Percentiles rank a stretch among this genome's conserved stretches.
Conservation (phyloP, 768 basidiomycete species). For the Trametes coccinea region DNA sequence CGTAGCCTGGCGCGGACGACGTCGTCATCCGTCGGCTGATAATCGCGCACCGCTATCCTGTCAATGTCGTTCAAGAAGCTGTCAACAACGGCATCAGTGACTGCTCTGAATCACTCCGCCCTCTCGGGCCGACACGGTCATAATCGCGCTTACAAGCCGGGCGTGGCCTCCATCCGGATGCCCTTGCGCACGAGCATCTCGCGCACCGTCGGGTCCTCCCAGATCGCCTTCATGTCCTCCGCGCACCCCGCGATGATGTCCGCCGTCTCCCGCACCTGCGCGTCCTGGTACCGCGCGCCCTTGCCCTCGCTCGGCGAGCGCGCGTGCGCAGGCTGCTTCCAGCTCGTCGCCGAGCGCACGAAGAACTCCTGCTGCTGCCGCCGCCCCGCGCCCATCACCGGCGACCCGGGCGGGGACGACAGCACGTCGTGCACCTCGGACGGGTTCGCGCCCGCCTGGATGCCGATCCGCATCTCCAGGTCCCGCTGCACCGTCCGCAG, state of each 20-base stretch:
- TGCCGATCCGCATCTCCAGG: constrained; percentile 60
- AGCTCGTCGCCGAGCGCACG: constrained; percentile 31
- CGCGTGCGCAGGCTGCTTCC: constrained; percentile 26
- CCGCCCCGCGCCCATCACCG: constrained; percentile 2
- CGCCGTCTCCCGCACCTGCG: constrained; percentile 51
- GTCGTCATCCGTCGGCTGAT: constrained; percentile 73
- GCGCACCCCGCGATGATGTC: constrained; percentile 61
- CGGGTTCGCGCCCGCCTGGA: constrained; percentile 49
- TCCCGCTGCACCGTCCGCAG: constrained; percentile 58
- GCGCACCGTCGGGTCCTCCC: constrained; percentile 64
- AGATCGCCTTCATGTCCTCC: constrained; percentile 67
- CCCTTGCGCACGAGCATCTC: constrained; percentile 56
- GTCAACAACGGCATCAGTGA: not conserved
- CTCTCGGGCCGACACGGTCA: too few relatives aligned
- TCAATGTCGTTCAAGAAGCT: constrained; percentile 75
- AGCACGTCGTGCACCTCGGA: constrained; percentile 17
- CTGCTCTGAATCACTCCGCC: too few relatives aligned
- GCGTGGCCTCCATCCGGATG: constrained; percentile 61
- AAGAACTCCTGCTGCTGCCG: constrained; percentile 31
- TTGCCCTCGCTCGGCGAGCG: constrained; percentile 16
- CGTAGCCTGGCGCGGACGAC: constrained; percentile 79
- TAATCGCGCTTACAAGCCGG: constrained; percentile 64
- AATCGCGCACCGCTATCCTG: constrained; percentile 61
- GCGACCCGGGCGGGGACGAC: constrained; percentile 16
- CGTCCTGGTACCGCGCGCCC: constrained; percentile 7